phyloP scores from a whole-genome alignment of 257 asterid species.

The Solanum ahanhuiri region DNA sequence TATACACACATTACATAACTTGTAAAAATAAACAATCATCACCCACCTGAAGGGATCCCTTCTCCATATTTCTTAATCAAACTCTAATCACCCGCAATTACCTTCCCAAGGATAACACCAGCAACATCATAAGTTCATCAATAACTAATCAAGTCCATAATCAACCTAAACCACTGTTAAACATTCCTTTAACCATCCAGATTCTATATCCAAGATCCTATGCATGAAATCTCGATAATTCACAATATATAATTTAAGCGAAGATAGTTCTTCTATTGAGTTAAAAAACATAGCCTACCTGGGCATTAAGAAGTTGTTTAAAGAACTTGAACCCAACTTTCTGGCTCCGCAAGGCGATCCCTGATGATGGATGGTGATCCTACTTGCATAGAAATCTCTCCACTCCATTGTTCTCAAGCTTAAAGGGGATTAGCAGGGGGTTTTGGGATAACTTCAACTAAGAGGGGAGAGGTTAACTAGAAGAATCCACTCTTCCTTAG shows the following conservation, averaged over 20 bases:
- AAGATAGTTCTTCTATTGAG: neutral
- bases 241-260: neutral
- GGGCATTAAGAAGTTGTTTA: rapidly evolving
- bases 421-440: neutral
- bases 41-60: neutral
- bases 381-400: neutral
- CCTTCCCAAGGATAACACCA: neutral
- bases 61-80: neutral
- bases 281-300: neutral
- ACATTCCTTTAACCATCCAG: neutral
- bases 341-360: neutral
- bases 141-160: neutral
- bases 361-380: neutral
- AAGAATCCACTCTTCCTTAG: too few species aligned
- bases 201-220: neutral
- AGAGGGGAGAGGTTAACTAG: too few species aligned
- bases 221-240: too few species aligned
- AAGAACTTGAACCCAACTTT: neutral
- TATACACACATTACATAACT: neutral
- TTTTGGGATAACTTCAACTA: too few species aligned
- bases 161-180: neutral
- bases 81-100: neutral
- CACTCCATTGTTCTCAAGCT: neutral
- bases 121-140: neutral
- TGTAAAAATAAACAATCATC: neutral